Evolutionary conservation across 441 rosid species (phyloP).

Genomic region (Biscutella auriculata): DNA sequence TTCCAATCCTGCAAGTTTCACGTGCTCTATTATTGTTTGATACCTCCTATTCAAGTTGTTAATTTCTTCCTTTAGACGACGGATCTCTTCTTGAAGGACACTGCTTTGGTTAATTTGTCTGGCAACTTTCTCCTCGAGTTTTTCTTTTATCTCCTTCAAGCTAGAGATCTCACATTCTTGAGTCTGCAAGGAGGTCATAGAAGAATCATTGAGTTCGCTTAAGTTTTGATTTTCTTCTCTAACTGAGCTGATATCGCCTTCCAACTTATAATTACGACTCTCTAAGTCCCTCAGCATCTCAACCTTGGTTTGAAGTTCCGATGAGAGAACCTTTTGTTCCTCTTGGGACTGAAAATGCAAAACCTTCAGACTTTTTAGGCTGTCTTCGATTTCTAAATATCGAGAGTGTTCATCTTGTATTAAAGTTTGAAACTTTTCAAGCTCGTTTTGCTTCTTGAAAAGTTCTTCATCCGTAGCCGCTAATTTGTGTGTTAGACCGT

Average conservation of each 20-base stretch:
- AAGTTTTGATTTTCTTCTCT: slow-evolving; percentile 44
- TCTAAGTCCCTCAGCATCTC: slow-evolving; percentile 61
- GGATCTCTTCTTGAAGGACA: slow-evolving; percentile 38
- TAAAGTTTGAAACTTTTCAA: slow-evolving; percentile 48
- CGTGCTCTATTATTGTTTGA: slow-evolving; percentile 38
- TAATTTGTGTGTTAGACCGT: slow-evolving; percentile 49
- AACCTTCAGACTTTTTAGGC: slow-evolving; percentile 50
- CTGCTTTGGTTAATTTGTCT: slow-evolving; percentile 30
- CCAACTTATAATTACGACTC: slow-evolving; percentile 36
- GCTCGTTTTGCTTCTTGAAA: slow-evolving; percentile 46
- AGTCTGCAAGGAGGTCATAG: slow-evolving; percentile 30
- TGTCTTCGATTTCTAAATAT: slow-evolving; percentile 54
- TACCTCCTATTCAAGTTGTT: slow-evolving; percentile 30
- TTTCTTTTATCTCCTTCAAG: slow-evolving; percentile 49
- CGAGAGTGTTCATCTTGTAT: slow-evolving; percentile 62
- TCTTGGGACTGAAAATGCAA: slow-evolving; percentile 61
- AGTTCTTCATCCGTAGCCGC: slow-evolving; percentile 66
- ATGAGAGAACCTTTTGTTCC: slow-evolving; percentile 43
- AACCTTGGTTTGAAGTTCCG: slow-evolving; percentile 44
- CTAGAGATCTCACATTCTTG: slow-evolving; percentile 36
- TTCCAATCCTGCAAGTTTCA: slow-evolving; percentile 39
- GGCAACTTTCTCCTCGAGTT: slow-evolving; percentile 42
- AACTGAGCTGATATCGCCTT: slow-evolving; percentile 34
- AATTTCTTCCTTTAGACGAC: slow-evolving; percentile 43
- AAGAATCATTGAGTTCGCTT: slow-evolving; percentile 42